Evolutionary conservation across 208 protist genomes (phyloP), one percentile per base, ranked within the genome.

Genomic region (Acanthamoeba triangularis): DNA sequence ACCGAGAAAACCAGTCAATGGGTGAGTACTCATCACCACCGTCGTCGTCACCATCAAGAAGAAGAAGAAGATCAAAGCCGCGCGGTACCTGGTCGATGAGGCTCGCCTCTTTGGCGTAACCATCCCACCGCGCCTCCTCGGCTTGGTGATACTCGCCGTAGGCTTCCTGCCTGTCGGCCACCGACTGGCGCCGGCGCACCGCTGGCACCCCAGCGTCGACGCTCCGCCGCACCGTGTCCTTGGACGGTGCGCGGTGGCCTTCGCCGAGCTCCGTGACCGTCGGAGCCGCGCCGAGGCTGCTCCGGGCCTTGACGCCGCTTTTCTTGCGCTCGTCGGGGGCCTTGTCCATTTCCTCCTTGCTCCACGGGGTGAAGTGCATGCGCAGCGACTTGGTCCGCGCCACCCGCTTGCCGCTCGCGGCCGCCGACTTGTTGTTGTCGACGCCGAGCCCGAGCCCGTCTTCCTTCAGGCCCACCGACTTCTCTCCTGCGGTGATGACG

Each of bases 311-410:
- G 76, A 52, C 47, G 76, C 76, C 47, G 28, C 4, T 85, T 13
- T 56, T 33, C 76, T 85, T 56, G 11, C 44, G 41, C 28, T 56
- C 41, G 28, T 16, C 76, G 20, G 14, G 67, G 14, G 67, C 41
- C 47, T 85, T 85, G 76, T 85, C 76, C 25, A 35, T 49, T 6
- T 85, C 76, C 28, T 85, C 76, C 41, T 85, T 85, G 35, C 23
- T 49, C 76, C 76, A 85, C 76, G 76, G 76, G 7, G 23, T 56
- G 47, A 85, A 49, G 20, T 85, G 76, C 76, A 85, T 85, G 14
- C 76, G 76, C 76, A 85, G 76, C 76, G 76, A 85, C 47, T 85
- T 85, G 76, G 76, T 59, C 47, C 44, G 44, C 76, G 76, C n/a
- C 30, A 76, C 11, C 13, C 67, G 67, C 47, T 85, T 85, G 76